Base-by-base conservation (phyloP, 441 rosid species). In the Brassica hybrid region DNA sequence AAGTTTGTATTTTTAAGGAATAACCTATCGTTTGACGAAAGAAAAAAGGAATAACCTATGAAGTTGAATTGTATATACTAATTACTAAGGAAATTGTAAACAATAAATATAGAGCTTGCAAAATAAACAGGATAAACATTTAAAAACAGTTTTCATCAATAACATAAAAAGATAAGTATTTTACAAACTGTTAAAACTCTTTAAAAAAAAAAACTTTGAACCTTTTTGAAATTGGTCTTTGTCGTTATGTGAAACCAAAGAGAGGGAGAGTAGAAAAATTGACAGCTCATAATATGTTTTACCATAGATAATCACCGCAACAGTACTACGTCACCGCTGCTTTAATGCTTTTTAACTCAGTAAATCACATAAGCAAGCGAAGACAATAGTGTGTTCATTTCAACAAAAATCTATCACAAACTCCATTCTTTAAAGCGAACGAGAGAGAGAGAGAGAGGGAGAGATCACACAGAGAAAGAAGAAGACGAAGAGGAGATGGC, bases 401-500 rank as follows among this genome's bases (percentile, higher is more conserved):
- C 1, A 30, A 30, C 34, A 30, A 30, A 30, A 30, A 30, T 30
- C 34, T 30, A 30, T 30, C 34, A 30, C 1, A 30, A 30, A 30
- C 34, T 30, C 34, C 34, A 30, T 30, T 30, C 34, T 30, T 30
- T 30, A 30, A 30, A 30, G 34, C 34, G 34, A 30, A 30, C 34
- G 34, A n/a, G 27, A 23, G 2, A 23, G 27, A 23, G 2, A 23
- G 27, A 23, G 27, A 23, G 3, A 23, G 27, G 3, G 27, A 23
- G 27, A 23, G 27, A 23, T 23, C 27, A 23, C 27, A 23, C 41
- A 43, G 6, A 43, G n/a, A 12, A 38, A 38, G 45, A 38, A 38
- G 45, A 38, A 58, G 30, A 58, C 11, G 63, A 59, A 59, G 63
- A 59, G 38, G 41, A 60, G 65, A 60, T 60, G 65, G 38, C 10